phyloP scores from a whole-genome alignment of 2,329 filamentous ascomycete genomes.

The Penicillium hordei region DNA sequence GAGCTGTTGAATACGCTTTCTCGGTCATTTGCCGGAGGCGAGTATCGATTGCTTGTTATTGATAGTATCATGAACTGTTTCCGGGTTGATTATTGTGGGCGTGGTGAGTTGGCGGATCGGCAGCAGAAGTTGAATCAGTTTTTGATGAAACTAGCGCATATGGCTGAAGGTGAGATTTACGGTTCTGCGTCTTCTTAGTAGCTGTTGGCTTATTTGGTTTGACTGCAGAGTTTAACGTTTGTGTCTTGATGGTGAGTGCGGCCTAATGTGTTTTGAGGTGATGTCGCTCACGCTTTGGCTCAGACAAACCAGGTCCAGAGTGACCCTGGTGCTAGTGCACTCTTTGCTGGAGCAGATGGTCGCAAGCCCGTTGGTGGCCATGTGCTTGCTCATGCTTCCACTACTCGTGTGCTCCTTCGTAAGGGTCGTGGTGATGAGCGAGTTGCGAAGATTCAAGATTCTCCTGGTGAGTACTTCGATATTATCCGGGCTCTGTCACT shows the following conservation, averaged over 20 bases:
- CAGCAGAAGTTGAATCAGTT: conserved; percentile 69
- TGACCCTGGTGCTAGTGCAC: conserved; percentile 66
- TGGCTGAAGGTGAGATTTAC: conserved; percentile 56
- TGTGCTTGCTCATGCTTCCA: conserved; percentile 67
- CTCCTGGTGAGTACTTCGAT: conserved; percentile 52
- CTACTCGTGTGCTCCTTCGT: conserved; percentile 64
- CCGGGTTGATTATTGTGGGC: conserved; percentile 65
- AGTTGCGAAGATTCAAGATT: conserved; percentile 68
- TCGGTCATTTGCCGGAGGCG: conserved; percentile 60
- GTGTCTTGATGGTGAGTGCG: conserved; percentile 58
- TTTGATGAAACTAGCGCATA: conserved; percentile 62
- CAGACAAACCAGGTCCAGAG: conserved; percentile 71
- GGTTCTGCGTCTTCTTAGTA: not conserved
- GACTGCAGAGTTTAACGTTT: conserved; percentile 64
- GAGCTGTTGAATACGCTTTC: conserved; percentile 63
- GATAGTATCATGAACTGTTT: conserved; percentile 71
- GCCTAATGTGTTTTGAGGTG: not conserved
- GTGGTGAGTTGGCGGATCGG: conserved; percentile 66
- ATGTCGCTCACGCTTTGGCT: conserved; percentile 4
- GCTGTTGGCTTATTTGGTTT: conserved; percentile 7
- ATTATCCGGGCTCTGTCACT: rapidly evolving
- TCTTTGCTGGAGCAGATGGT: conserved; percentile 67
- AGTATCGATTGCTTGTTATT: conserved; percentile 66
- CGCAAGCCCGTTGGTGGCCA: conserved; percentile 67
- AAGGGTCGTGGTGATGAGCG: conserved; percentile 70